Evolutionary conservation across 306 rosid species (phyloP).

Genomic region (Cucurbita pepo): DNA sequence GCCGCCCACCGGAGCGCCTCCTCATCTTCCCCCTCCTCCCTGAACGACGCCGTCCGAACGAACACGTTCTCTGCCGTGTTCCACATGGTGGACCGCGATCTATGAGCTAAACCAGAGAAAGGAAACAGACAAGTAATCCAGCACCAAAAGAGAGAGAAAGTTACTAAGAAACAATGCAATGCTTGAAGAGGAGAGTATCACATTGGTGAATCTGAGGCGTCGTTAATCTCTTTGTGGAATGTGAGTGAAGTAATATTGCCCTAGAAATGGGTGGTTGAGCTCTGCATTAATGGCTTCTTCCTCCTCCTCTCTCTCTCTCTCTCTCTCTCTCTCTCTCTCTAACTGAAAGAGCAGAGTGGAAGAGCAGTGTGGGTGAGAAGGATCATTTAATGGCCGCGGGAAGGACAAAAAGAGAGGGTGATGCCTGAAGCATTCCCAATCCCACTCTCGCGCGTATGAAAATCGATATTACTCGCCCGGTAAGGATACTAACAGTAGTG

Average conservation of each 20-base stretch:
- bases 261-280: conserved; percentile 45
- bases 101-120: background rate
- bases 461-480: background rate
- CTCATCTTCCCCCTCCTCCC: conserved; percentile 53
- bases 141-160: background rate
- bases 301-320: background rate
- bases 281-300: conserved; percentile 36
- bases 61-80: conserved; percentile 77
- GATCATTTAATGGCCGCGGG: conserved; percentile 80
- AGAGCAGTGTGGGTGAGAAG: background rate
- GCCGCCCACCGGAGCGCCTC: conserved; percentile 98
- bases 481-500: background rate
- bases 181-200: background rate
- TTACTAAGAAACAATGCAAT: background rate
- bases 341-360: background rate
- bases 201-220: background rate
- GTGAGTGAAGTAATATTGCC: conserved; percentile 4
- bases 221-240: background rate
- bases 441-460: background rate
- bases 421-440: background rate
- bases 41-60: conserved; percentile 40
- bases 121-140: background rate
- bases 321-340: background rate
- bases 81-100: conserved; percentile 47
- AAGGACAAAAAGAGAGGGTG: background rate